Percentiles rank a stretch among this genome's conserved stretches.
Evolutionary conservation across 306 rosid species (phyloP).

Genomic region (Prunus padus): DNA sequence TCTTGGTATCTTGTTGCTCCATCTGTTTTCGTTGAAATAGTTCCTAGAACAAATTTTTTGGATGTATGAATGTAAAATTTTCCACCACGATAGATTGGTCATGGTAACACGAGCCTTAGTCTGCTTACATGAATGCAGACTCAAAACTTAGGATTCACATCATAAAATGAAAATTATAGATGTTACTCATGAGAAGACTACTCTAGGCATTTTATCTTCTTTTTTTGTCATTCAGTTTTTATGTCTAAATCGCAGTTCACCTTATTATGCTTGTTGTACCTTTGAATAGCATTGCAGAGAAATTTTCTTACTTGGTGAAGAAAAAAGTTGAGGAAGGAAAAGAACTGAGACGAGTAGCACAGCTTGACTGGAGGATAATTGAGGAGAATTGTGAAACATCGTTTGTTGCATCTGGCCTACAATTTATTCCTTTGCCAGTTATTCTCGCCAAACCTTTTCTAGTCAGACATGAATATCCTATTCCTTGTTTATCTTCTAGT

Average conservation of each 20-base stretch:
- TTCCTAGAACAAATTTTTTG: neutral
- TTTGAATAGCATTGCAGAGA: slow-evolving; percentile 65
- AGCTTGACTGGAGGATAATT: slow-evolving; percentile 81
- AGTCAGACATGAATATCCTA: slow-evolving; percentile 7
- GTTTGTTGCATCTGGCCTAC: slow-evolving; percentile 80
- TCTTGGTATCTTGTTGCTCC: neutral
- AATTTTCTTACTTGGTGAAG: slow-evolving; percentile 80
- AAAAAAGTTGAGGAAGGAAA: slow-evolving; percentile 79
- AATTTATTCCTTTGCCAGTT: slow-evolving; percentile 89
- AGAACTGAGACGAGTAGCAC: slow-evolving; percentile 94
- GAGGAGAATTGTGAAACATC: slow-evolving; percentile 54
- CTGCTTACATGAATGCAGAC: neutral
- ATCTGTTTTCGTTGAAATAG: neutral
- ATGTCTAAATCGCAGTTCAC: neutral
- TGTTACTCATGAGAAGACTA: neutral
- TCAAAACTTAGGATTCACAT: neutral
- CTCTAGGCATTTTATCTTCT: neutral
- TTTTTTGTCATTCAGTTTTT: neutral
- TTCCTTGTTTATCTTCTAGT: slow-evolving; percentile 8
- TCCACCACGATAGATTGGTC: neutral
- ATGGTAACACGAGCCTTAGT: neutral
- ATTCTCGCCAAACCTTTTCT: slow-evolving; percentile 36
- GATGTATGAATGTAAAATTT: neutral
- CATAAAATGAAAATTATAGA: neutral
- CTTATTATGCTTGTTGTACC: slow-evolving; percentile 20